phyloP scores from a whole-genome alignment of 2,329 filamentous ascomycete genomes.

The Huntiella abstrusa region DNA sequence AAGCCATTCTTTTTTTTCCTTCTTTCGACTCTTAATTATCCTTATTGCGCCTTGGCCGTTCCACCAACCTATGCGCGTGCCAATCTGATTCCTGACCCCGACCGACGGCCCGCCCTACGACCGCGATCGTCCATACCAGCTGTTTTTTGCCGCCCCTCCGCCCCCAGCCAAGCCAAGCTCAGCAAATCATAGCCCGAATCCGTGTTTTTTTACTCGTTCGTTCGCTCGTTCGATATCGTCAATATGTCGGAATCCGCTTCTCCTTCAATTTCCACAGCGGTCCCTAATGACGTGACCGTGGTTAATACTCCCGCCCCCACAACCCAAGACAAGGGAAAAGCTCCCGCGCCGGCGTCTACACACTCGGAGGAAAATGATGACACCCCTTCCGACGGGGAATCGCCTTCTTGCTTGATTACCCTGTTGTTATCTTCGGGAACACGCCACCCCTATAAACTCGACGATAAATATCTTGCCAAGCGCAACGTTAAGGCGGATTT shows the following conservation, averaged over 20 bases:
- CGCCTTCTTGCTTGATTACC: slow-evolving; percentile 50
- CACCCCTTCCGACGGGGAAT: neutral
- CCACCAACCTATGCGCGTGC: too few relatives aligned
- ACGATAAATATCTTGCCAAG: slow-evolving; percentile 68
- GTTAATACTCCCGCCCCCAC: neutral
- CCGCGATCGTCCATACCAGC: too few relatives aligned
- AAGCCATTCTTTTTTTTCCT: too few relatives aligned
- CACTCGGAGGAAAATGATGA: neutral
- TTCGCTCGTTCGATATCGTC: neutral
- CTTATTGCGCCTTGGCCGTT: too few relatives aligned
- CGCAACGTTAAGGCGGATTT: slow-evolving; percentile 56
- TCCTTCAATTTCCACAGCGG: neutral
- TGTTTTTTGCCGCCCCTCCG: neutral
- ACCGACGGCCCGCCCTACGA: too few relatives aligned
- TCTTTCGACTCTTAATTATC: too few relatives aligned
- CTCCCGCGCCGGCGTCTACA: slow-evolving; percentile 12
- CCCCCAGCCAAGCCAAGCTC: too few relatives aligned
- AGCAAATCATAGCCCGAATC: neutral
- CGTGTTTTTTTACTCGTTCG: neutral
- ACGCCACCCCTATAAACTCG: slow-evolving; percentile 76
- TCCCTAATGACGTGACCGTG: neutral
- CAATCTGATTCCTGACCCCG: too few relatives aligned
- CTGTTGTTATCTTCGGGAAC: slow-evolving; percentile 65
- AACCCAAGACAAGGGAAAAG: slow-evolving; percentile 11
- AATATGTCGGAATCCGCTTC: neutral